phyloP scores from a whole-genome alignment of 2,329 filamentous ascomycete species.

The Ophiosphaerella herpotricha region DNA sequence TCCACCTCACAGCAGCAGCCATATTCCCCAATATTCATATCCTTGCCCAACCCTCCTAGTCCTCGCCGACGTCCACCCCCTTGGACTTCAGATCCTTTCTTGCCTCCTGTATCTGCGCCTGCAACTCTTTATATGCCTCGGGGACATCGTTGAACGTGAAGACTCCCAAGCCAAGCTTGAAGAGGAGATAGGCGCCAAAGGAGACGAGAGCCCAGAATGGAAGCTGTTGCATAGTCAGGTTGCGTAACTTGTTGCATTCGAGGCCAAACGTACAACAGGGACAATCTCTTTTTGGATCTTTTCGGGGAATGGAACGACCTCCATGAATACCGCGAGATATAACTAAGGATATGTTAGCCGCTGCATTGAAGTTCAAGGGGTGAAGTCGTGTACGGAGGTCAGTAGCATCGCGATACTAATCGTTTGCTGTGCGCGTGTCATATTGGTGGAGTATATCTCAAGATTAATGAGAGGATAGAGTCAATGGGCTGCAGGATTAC shows the following conservation, averaged over 20 bases:
- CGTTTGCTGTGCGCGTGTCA: slow-evolving; percentile 94
- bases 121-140: slow-evolving; percentile 85
- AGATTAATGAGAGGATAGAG: slow-evolving; percentile 26
- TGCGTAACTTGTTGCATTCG: background rate
- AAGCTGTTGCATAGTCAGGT: slow-evolving; percentile 60
- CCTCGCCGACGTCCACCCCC: slow-evolving; percentile 78
- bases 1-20: slow-evolving; percentile 1
- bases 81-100: slow-evolving; percentile 72
- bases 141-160: slow-evolving; percentile 97
- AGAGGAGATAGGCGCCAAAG: slow-evolving; percentile 89
- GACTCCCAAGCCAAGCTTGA: slow-evolving; percentile 88
- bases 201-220: slow-evolving; percentile 91
- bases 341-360: slow-evolving; percentile 61
- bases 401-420: slow-evolving; percentile 85
- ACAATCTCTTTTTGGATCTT: slow-evolving; percentile 83
- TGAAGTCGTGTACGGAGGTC: slow-evolving; percentile 69
- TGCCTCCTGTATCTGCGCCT: slow-evolving; percentile 79
- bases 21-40: background rate
- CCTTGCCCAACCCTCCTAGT: slow-evolving; percentile 11
- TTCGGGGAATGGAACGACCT: slow-evolving; percentile 78
- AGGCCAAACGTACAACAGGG: slow-evolving; percentile 74
- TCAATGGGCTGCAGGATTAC: slow-evolving; percentile 6
- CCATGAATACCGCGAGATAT: slow-evolving; percentile 84
- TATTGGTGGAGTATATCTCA: slow-evolving; percentile 52
- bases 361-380: slow-evolving; percentile 8